Base-by-base conservation (phyloP, 2,329 filamentous ascomycete genomes). In the Rhynchosporium secalis region DNA sequence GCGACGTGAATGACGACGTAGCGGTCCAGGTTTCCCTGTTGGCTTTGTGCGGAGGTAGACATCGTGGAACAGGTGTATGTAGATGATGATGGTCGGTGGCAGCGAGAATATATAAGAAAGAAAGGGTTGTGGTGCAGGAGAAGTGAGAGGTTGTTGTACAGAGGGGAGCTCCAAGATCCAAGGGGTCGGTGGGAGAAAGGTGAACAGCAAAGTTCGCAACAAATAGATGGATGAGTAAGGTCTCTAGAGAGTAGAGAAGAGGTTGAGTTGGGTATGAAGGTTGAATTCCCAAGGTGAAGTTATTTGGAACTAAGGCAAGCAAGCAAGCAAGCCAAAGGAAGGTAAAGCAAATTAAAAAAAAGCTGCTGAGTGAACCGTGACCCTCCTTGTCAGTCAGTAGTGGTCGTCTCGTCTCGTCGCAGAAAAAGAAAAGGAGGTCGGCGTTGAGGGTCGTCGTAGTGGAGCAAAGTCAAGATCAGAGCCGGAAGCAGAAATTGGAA, bases 1-100 rank as follows among this genome's bases (percentile, higher is more conserved):
- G 95, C 95, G 74, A 98, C 94, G 78, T 99, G 95, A 76, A 98
- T 96, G 74, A 99, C 91, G 69, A 97, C 90, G 79, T 96, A 99
- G 77, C 94, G 91, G 81, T 99, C 95, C 78, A 96, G 86, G 79
- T 89, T 89, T 71, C 87, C 83, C 71, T 86, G 85, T 56, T 81
- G 81, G 75, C 76, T 74, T 71, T 80, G 79, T 65, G 79, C 78
- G 65, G 76, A 77, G 61, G 79, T 78, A 76, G 80, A 78, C 28
- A 81, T 81, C 1, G 88, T 84, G 82, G 20, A 20, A 45, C 81
- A 77, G 65, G 76, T 78, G 6, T 15, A 55, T 40, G 41, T 47
- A 29, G 64, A 45, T 55, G 41, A 83, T 0, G 83, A 77, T 7
- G 20, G 20, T 20, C 20, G 20, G 20, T 78, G 71, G 0, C 83